These are phyloP conservation scores for Elsinoe australis DNA, from an alignment of 2,329 filamentous ascomycete genomes.

Conservation along the genomic window DNA sequence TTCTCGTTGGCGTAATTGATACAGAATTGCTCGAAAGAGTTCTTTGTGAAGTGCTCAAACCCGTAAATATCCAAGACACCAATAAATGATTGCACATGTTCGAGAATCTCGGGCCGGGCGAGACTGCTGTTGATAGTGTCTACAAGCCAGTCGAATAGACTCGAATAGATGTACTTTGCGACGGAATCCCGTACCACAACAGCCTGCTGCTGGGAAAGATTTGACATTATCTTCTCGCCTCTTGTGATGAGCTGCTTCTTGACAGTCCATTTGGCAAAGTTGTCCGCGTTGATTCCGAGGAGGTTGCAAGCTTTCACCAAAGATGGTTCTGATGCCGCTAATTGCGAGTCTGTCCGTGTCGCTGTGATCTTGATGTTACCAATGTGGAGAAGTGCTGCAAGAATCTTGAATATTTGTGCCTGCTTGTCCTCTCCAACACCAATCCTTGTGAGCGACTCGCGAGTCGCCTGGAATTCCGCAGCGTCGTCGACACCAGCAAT, in stretches of 20 bases:
- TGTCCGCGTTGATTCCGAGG: slow-evolving; percentile 74
- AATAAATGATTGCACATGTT: slow-evolving; percentile 80
- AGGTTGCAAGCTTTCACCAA: slow-evolving; percentile 74
- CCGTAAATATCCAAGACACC: slow-evolving; percentile 99
- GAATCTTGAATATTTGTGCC: slow-evolving; percentile 75
- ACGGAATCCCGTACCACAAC: slow-evolving; percentile 93
- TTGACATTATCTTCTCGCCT: slow-evolving; percentile 95
- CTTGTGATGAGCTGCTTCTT: slow-evolving; percentile 97
- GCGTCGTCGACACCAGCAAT: slow-evolving; percentile 96
- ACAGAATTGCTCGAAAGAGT: slow-evolving; percentile 99
- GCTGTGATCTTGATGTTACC: slow-evolving; percentile 95
- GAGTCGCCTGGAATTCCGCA: slow-evolving; percentile 83
- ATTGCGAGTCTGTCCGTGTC: slow-evolving; percentile 76
- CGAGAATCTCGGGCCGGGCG: slow-evolving; percentile 79
- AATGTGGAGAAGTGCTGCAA: slow-evolving; percentile 85
- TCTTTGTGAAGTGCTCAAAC: slow-evolving; percentile 98
- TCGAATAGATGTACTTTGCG: slow-evolving; percentile 97
- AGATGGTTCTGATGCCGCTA: slow-evolving; percentile 72
- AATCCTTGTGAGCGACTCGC: slow-evolving; percentile 77
- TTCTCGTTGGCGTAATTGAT: slow-evolving; percentile 99
- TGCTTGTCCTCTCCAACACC: slow-evolving; percentile 71
- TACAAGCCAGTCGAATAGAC: slow-evolving; percentile 98
- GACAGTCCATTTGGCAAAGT: slow-evolving; percentile 96
- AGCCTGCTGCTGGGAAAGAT: slow-evolving; percentile 86
- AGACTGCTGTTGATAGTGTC: slow-evolving; percentile 89